Evolutionary conservation across 2,329 filamentous ascomycete genomes (phyloP), one percentile per base, ranked within the genome.

Genomic region (Fusarium zealandicum): DNA sequence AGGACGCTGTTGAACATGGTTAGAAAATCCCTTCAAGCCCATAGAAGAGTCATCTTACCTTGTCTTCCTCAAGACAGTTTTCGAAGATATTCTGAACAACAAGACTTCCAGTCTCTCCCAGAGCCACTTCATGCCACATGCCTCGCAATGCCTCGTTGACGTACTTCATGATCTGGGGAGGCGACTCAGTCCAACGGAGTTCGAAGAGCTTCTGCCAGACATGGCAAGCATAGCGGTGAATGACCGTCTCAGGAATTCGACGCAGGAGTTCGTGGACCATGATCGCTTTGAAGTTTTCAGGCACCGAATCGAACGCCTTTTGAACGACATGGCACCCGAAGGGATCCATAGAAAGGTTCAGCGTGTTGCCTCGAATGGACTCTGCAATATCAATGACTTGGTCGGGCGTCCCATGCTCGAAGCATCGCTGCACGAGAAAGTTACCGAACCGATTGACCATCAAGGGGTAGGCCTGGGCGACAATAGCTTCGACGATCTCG

Each of bases 171-270:
- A 99, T 96, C 75, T 97, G 93, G 18, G 95, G 95, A 35, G 95
- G 95, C 32, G 92, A 90, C 68, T 93, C 90, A 60, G 88, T 92
- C 95, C 95, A 99, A 69, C 95, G 89, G 65, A 99, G 85, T 75
- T 99, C 95, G 73, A 99, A 99, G 22, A 99, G 85, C 80, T 99
- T 99, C 79, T 99, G 95, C 95, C 95, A 99, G 59, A 99, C 95
- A 74, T 99, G 95, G 70, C 95, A 99, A 54, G 95, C 95, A 76
- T 99, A 99, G 64, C 96, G 90, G 76, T 99, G 96, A 70, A 99
- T 95, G 61, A 99, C 93, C 3, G 95, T 99, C 76, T 99, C 93
- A 0, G 93, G 95, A 61, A 99, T 99, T 49, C 92, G 89, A 57
- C 92, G 91, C 52, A 99, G 86, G 20, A 99, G 82, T 72, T 99